phyloP scores from a whole-genome alignment of 805 yeast genomes.

The Dipodascus albidus region DNA sequence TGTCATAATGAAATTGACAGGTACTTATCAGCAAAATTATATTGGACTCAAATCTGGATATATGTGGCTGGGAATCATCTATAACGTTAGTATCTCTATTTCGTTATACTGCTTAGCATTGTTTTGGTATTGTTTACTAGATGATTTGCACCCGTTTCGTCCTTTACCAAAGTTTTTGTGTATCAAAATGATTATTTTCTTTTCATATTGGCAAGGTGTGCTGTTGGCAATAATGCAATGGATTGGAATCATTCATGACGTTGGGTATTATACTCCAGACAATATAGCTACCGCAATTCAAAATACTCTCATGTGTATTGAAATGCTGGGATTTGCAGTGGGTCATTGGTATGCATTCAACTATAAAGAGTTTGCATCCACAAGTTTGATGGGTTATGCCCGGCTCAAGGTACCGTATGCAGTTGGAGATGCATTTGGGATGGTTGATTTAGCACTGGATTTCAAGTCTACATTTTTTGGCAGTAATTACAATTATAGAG shows the following conservation, averaged over 20 bases:
- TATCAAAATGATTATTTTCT: constrained; percentile 88
- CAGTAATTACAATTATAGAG: constrained; percentile 64
- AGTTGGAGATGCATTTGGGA: constrained; percentile 61
- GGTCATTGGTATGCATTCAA: constrained; percentile 87
- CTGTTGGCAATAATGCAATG: constrained; percentile 32
- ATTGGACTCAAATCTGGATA: constrained; percentile 39
- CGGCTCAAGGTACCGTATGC: constrained; percentile 54
- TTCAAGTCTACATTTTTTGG: constrained; percentile 60
- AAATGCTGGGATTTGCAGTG: constrained; percentile 72
- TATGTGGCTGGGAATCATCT: constrained; percentile 55
- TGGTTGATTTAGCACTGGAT: constrained; percentile 71
- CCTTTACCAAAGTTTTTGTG: constrained; percentile 92
- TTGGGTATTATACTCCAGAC: constrained; percentile 24
- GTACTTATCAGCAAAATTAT: constrained; percentile 40
- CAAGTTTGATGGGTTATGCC: constrained; percentile 47
- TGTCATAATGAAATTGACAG: constrained; percentile 33
- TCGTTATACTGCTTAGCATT: constrained; percentile 78
- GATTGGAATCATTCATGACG: constrained; percentile 23
- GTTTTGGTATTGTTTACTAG: constrained; percentile 85
- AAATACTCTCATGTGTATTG: constrained; percentile 70
- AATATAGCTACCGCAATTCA: constrained; percentile 50
- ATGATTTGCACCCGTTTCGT: constrained; percentile 62
- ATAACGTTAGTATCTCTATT: constrained; percentile 69
- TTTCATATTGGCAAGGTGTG: constrained; percentile 95
- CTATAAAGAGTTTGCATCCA: constrained; percentile 55